Base-by-base conservation (phyloP, 495 filamentous ascomycete species). In the Neurospora sp. region DNA sequence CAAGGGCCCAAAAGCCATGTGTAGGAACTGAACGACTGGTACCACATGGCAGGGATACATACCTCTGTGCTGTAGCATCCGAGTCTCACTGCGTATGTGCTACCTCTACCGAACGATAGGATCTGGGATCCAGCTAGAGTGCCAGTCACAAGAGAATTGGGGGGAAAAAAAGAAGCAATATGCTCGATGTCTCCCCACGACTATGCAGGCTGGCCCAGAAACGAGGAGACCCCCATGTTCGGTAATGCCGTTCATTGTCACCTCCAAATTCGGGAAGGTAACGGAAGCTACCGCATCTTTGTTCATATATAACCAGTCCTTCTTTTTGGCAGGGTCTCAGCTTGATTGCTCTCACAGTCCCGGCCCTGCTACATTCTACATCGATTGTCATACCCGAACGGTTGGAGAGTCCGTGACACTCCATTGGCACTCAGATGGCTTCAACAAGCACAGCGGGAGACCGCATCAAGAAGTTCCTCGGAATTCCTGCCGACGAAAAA, bases 401-500 rank as follows among this genome's bases (percentile, higher is more conserved):
- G 18, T 12, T 20, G n/a, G 27, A 62, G 12, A 10, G 41, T 72
- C 71, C 5, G 72, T 66, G 39, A 41, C 73, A 42, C 44, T 39
- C 71, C 60, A 14, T 12, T 14, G 12, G 62, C 41, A n/a, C n/a
- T 38, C 66, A 27, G 44, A 73, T 35, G 66, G 39, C 38, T 20
- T 46, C 39, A 75, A n/a, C 76, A 80, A 75, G 5, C 71, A 70
- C 72, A 39, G 27, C 23, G 14, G 73, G 40, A 46, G 78, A 79
- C 72, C 79, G 79, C 69, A 72, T 78, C 73, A 80, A 79, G 72
- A 46, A 75, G 14, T 78, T 80, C 72, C 73, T 80, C 20, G 79
- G 79, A 2, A 78, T 80, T 60, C 75, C 77, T 41, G 71, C 75
- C 49, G 74, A 78, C 38, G 73, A 75, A 38, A 73, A 38, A 1